Evolutionary conservation across 2,329 filamentous ascomycete species (phyloP), one percentile per base, ranked within the genome.

Genomic region (Hymenoscyphus occultus): DNA sequence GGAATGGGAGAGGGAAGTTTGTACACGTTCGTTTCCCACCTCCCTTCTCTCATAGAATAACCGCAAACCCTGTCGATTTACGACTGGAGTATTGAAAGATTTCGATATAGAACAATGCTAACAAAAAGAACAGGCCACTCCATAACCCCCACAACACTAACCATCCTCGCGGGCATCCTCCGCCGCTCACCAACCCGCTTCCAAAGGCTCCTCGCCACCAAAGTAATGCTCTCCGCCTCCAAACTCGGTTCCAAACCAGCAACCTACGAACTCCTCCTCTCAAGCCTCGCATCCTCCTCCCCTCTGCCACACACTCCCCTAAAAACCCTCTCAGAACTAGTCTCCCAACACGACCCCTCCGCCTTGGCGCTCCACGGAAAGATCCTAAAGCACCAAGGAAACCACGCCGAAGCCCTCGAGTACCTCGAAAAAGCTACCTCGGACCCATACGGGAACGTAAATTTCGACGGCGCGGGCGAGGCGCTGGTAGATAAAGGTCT

Each of bases 361-460:
- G 74, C 74, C 10, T 73, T 76, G 71, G 64, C 67, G 6, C 58
- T 76, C 13, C 64, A 75, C 1, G 73, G 73, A 3, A 71, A 73
- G 62, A 69, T 74, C 5, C 56, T 74, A 4, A 62, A 66, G 19
- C 58, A 61, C 5, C 64, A 69, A 31, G 57, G 63, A 39, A 69
- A 62, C 12, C 62, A 69, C 4, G 62, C 60, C 0, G 68, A 75
- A 56, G 73, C 74, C 28, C 51, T 73, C 10, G 40, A 64, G 31
- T 73, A 69, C 69, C 67, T 75, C 4, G 68, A 64, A 13, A 72
- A 69, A 60, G 71, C 72, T 28, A 28, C 28, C 12, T 70, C 70
- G 2, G 56, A 61, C 4, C 64, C 65, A 6, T 64, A 61, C 13
- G 68, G 69, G 32, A 63, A 54, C 31, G 40, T 70, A 2, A 66